Evolutionary conservation across 352 stramenopile species (phyloP).

Genomic region (Phytophthora melonis): DNA sequence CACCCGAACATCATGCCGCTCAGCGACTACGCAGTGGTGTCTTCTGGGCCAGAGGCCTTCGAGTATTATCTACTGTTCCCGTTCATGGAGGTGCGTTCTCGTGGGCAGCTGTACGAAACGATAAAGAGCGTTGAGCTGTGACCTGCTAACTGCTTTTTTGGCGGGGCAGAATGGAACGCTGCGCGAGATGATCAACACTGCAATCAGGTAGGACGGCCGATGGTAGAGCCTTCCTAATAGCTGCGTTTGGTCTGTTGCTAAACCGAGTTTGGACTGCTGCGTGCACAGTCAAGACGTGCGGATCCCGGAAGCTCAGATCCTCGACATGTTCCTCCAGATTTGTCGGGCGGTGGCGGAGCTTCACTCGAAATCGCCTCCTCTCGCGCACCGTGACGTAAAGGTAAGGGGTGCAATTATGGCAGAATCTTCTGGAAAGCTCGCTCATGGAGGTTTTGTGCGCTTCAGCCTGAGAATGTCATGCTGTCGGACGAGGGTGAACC

Average conservation of each 20-base stretch:
- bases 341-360: conserved; percentile 83
- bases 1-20: conserved; percentile 91
- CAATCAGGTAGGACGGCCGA: conserved; percentile 44
- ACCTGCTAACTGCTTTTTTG: neutral
- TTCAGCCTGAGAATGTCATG: conserved; percentile 90
- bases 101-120: neutral
- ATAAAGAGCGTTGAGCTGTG: neutral
- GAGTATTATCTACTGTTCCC: conserved; percentile 91
- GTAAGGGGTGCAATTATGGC: conserved; percentile 26
- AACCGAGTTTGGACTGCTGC: neutral
- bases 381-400: conserved; percentile 91
- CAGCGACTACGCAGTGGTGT: conserved; percentile 76
- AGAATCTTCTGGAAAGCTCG: neutral
- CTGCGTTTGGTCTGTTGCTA: neutral
- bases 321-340: conserved; percentile 88
- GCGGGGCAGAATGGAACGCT: conserved; percentile 78
- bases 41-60: conserved; percentile 47
- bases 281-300: conserved; percentile 44
- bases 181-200: conserved; percentile 84
- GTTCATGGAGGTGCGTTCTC: conserved; percentile 70
- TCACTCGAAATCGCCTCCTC: conserved; percentile 71
- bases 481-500: conserved; percentile 80
- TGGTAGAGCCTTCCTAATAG: neutral
- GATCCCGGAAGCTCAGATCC: conserved; percentile 73
- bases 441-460: conserved; percentile 10